phyloP scores from a whole-genome alignment of 768 basidiomycete genomes.

The Lentinula aciculospora region DNA sequence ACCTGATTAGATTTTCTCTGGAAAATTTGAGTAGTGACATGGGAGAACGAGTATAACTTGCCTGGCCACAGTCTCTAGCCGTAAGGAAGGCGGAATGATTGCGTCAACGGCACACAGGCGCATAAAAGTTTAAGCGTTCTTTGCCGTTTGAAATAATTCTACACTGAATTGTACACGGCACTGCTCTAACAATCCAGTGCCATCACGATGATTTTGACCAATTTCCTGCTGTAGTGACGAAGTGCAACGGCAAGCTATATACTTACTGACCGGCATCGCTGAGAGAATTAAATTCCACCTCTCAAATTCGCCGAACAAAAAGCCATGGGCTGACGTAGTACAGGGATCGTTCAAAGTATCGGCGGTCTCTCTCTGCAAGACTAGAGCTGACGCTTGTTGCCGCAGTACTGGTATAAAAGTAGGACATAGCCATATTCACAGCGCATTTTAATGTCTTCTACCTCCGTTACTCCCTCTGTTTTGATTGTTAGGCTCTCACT shows the following conservation, averaged over 20 bases:
- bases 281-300: too few relatives aligned
- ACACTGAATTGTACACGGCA: background rate
- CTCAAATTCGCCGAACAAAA: too few relatives aligned
- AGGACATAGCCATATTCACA: too few relatives aligned
- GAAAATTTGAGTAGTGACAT: background rate
- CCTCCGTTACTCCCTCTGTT: background rate
- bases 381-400: too few relatives aligned
- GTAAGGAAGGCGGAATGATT: background rate
- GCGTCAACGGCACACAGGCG: background rate
- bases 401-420: too few relatives aligned
- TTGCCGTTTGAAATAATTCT: background rate
- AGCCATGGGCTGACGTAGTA: too few relatives aligned
- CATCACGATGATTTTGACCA: too few relatives aligned
- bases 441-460: background rate
- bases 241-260: background rate
- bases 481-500: constrained; percentile 7
- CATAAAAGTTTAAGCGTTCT: background rate
- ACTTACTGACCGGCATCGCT: background rate
- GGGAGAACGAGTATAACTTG: background rate
- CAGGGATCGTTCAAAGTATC: too few relatives aligned
- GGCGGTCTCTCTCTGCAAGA: too few relatives aligned
- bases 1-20: background rate
- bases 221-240: too few relatives aligned
- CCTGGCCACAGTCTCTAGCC: background rate
- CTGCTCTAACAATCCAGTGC: too few relatives aligned